Base-by-base conservation (phyloP, 352 stramenopile species). In the Phytophthora hybrid region DNA sequence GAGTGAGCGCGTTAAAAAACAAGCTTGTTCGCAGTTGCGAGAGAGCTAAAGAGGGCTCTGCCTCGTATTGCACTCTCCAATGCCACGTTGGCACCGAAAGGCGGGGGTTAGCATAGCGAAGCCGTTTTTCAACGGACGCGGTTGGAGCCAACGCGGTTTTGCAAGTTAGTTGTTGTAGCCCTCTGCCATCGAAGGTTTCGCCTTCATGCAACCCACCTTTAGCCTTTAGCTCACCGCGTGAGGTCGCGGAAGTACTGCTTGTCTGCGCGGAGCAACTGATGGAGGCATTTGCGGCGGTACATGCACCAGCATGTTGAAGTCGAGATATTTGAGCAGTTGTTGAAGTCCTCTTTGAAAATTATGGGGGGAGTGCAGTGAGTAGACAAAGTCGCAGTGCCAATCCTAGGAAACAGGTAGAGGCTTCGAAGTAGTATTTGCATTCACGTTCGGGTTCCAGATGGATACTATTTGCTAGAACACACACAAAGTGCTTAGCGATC, bases 161-260 rank as follows among this genome's bases (percentile, higher is more conserved):
- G 16, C 5, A 18, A 51, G 44, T 10, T 23, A 7, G 16, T 3
- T 18, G 2, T 9, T 11, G 34, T 19, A 54, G 49, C 46, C 23
- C 63, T 71, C 63, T 71, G 54, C 63, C 63, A 65, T 65, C 55
- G 41, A 59, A 31, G 21, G 34, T 19, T 31, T 57, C 44, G n/a
- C 46, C 14, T 18, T 51, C 37, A 31, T 54, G 21, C 34, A 55
- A 32, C 19, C 52, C 57, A 4, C 8, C 10, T 32, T 34, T 16
- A 8, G 29, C 7, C 7, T 54, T 14, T 16, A 31, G 6, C 18
- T 54, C 19, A 19, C 13, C 19, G 47, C 10, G 47, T 31, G 19
- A 31, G 18, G 1, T 54, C 47, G 8, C 47, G 31, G 44, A 21
- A 54, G 19, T 19, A 18, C 47, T 54, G 47, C 47, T 54, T 31